Conservation (phyloP, 177 flowering plant species). For the Telopea speciosissima region DNA sequence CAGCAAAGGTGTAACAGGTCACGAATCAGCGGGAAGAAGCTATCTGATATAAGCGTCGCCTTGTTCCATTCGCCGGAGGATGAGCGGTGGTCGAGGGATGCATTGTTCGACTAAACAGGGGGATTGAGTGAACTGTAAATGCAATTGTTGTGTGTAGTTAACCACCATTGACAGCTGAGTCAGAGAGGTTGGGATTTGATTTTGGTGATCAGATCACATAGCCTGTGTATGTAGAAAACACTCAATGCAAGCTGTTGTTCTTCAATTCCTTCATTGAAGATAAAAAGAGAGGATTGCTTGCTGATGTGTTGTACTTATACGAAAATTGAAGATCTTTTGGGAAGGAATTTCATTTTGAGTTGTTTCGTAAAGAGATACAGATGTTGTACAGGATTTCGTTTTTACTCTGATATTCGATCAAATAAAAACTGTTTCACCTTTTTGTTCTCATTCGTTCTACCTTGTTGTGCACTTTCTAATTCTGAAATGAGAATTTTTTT, state of each 20-base stretch:
- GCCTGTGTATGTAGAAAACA: neutral
- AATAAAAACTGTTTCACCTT: too few relatives aligned
- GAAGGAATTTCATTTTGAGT: slow-evolving; percentile 9
- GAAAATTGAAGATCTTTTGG: neutral
- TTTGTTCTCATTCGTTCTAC: too few relatives aligned
- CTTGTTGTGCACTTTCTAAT: too few relatives aligned
- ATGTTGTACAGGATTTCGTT: too few relatives aligned
- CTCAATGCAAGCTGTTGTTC: neutral
- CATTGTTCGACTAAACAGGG: slow-evolving; percentile 13
- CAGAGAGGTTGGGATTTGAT: neutral
- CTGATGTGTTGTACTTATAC: neutral
- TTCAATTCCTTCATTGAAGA: slow-evolving; percentile 13
- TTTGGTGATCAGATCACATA: neutral
- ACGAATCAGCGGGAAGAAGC: slow-evolving; percentile 29
- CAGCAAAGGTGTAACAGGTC: slow-evolving; percentile 21
- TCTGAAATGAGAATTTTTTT: too few relatives aligned
- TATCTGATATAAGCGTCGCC: slow-evolving; percentile 41
- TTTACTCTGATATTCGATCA: too few relatives aligned
- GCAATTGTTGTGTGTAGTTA: neutral
- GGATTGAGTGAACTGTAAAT: neutral
- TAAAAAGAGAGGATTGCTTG: neutral
- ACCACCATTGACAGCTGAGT: neutral
- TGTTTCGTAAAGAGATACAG: neutral
- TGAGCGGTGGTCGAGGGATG: slow-evolving; percentile 17
- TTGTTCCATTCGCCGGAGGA: slow-evolving; percentile 36